Evolutionary conservation across 1,284 basidiomycete genomes (phyloP).

Genomic region (Boletus semigastroideus): DNA sequence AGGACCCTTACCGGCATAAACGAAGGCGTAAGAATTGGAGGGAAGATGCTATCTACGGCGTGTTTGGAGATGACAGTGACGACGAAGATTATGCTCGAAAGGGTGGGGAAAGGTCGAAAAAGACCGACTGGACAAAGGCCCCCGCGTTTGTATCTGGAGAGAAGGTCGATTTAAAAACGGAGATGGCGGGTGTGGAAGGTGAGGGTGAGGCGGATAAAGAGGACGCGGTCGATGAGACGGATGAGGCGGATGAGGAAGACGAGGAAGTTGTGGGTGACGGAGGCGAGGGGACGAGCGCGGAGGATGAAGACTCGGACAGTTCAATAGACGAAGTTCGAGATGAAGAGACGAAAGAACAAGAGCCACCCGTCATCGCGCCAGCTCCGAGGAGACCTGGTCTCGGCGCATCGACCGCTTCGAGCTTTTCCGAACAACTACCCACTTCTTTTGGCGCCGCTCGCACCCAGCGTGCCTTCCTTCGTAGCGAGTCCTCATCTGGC

Average conservation of each 20-base stretch:
- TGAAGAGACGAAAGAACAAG: constrained; percentile 49
- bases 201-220: constrained; percentile 37
- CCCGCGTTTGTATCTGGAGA: constrained; percentile 72
- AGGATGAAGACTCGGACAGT: constrained; percentile 36
- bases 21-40: constrained; percentile 66
- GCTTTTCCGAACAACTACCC: constrained; percentile 34
- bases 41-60: constrained; percentile 79
- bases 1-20: constrained; percentile 75
- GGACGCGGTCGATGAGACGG: constrained; percentile 31
- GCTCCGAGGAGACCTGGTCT: constrained; percentile 27
- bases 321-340: constrained; percentile 35
- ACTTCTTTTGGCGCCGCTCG: constrained; percentile 45
- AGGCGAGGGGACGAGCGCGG: constrained; percentile 8
- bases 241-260: constrained; percentile 28
- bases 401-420: constrained; percentile 19
- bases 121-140: constrained; percentile 72
- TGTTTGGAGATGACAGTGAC: constrained; percentile 78
- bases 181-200: constrained; percentile 44
- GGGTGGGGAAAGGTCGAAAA: constrained; percentile 34
- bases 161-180: constrained; percentile 48
- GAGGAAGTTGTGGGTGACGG: constrained; percentile 52
- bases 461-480: constrained; percentile 56
- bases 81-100: constrained; percentile 46
- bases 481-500: constrained; percentile 42
- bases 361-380: constrained; percentile 29